Conservation (phyloP, 2,329 filamentous ascomycete species). For the Diaporthe australafricana region DNA sequence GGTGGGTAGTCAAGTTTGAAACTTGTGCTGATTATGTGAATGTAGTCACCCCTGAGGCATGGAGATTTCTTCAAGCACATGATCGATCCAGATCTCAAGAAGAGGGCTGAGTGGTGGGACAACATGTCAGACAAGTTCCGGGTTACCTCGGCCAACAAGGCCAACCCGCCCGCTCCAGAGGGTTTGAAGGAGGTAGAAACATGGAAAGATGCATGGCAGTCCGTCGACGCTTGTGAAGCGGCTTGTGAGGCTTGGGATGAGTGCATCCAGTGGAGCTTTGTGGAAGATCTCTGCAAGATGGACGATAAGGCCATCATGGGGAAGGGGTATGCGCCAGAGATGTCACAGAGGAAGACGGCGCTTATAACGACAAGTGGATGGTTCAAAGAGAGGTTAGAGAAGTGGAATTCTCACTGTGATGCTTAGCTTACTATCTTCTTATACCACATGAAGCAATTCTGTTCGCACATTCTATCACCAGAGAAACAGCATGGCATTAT, state of each 20-base stretch:
- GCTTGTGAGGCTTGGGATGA: constrained; percentile 42
- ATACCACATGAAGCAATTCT: no score
- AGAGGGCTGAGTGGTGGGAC: constrained; percentile 43
- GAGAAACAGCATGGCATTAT: no score
- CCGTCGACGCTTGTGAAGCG: constrained; percentile 43
- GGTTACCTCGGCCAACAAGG: constrained; percentile 41
- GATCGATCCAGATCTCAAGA: constrained; percentile 41
- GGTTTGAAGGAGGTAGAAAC: constrained; percentile 34
- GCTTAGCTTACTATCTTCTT: no score
- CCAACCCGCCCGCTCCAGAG: constrained; percentile 38
- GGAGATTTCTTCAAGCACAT: constrained; percentile 42
- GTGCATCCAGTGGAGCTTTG: constrained; percentile 45
- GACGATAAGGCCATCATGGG: constrained; percentile 41
- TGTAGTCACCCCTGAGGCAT: constrained; percentile 38
- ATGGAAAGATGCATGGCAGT: constrained; percentile 43
- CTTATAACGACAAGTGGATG: constrained; percentile 44
- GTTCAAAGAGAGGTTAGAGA: constrained; percentile 32
- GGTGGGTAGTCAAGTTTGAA: no score
- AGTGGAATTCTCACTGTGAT: constrained; percentile 14
- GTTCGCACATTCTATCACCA: no score
- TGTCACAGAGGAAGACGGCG: constrained; percentile 41
- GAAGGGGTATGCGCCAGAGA: constrained; percentile 41
- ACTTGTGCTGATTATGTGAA: neutral
- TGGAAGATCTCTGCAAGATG: constrained; percentile 45
- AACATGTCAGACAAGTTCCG: constrained; percentile 43